Conservation (phyloP, 768 basidiomycete species). For the Russula emetica region DNA sequence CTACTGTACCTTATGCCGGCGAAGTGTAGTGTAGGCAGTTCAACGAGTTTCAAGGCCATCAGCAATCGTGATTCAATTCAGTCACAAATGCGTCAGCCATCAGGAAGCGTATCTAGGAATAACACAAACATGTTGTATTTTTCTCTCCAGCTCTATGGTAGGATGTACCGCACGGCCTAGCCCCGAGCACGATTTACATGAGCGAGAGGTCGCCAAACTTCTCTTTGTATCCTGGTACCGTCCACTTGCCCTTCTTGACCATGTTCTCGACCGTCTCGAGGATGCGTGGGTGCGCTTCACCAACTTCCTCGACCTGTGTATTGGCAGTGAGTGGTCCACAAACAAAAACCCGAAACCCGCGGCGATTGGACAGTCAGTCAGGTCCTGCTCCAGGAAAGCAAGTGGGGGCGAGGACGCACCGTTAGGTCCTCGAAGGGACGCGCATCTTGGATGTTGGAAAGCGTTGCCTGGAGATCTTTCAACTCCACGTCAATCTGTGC, state of each 20-base stretch:
- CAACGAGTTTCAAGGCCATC: too few species aligned
- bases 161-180: neutral
- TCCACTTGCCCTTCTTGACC: slow-evolving; percentile 98
- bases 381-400: too few species aligned
- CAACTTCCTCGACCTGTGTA: slow-evolving; percentile 78
- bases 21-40: too few species aligned
- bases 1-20: too few species aligned
- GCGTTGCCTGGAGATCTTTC: slow-evolving; percentile 84
- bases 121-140: neutral
- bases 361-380: neutral
- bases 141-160: slow-evolving; percentile 16
- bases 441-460: slow-evolving; percentile 95
- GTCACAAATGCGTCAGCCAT: too few species aligned
- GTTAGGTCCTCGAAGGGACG: slow-evolving; percentile 97
- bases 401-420: slow-evolving; percentile 45
- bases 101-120: neutral
- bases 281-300: slow-evolving; percentile 89
- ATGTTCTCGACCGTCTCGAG: slow-evolving; percentile 87
- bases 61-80: too few species aligned
- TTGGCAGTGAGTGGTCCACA: neutral
- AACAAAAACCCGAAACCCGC: neutral
- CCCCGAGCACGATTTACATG: slow-evolving; percentile 50
- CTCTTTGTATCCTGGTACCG: slow-evolving; percentile 94
- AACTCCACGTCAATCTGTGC: slow-evolving; percentile 88
- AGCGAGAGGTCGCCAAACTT: slow-evolving; percentile 94